These are phyloP conservation scores for Usnea hakonensis DNA, from an alignment of 495 filamentous ascomycete genomes.

Conservation along the genomic window DNA sequence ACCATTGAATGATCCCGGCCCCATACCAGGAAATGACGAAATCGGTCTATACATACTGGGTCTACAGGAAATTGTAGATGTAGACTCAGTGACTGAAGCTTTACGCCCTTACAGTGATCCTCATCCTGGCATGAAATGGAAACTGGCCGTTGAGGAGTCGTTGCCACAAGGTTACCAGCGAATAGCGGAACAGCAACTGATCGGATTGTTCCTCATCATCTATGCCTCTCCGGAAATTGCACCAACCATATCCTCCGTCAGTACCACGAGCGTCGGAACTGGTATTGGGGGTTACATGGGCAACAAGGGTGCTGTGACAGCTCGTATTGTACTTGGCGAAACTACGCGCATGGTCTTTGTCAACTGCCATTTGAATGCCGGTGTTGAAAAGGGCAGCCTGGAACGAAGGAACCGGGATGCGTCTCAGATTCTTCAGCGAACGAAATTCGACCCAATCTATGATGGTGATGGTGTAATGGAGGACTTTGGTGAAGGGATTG, in stretches of 20 bases:
- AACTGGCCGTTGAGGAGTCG: slow-evolving; percentile 57
- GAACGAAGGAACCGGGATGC: slow-evolving; percentile 90
- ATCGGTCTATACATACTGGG: slow-evolving; percentile 85
- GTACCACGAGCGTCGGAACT: slow-evolving; percentile 71
- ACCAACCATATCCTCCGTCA: slow-evolving; percentile 65
- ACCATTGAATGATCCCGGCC: slow-evolving; percentile 31
- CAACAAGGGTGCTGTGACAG: slow-evolving; percentile 86
- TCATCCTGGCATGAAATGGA: slow-evolving; percentile 65
- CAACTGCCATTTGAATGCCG: slow-evolving; percentile 84
- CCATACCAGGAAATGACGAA: slow-evolving; percentile 42
- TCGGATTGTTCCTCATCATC: slow-evolving; percentile 77
- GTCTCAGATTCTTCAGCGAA: slow-evolving; percentile 61
- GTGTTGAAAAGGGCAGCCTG: slow-evolving; percentile 63
- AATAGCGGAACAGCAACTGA: slow-evolving; percentile 73
- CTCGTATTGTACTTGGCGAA: slow-evolving; percentile 80
- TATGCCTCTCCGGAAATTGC: slow-evolving; percentile 72
- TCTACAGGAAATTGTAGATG: slow-evolving; percentile 85
- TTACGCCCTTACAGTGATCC: slow-evolving; percentile 68
- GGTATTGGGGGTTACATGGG: slow-evolving; percentile 88
- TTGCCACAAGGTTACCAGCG: slow-evolving; percentile 70
- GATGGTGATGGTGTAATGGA: slow-evolving; percentile 44
- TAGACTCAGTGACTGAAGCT: slow-evolving; percentile 59
- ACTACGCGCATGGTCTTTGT: slow-evolving; percentile 82
- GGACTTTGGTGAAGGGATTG: slow-evolving; percentile 58
- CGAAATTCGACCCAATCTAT: slow-evolving; percentile 64